These are phyloP conservation scores for Daldinia concentrica DNA, from an alignment of 495 filamentous ascomycete genomes.

Conservation along the genomic window DNA sequence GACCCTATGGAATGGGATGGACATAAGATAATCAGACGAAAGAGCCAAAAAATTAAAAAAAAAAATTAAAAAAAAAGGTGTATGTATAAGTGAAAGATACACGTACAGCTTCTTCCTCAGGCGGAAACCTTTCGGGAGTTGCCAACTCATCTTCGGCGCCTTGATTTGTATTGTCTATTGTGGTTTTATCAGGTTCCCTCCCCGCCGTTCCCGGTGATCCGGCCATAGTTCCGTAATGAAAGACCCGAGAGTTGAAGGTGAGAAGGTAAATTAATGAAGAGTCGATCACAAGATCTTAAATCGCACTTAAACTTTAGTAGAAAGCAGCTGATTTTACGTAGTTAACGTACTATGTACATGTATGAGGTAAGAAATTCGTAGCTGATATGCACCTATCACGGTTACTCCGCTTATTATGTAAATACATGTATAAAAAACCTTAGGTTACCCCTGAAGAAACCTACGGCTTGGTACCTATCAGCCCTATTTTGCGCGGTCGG, in stretches of 20 bases:
- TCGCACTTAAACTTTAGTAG: background rate
- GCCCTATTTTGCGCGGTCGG: background rate
- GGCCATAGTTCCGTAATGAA: conserved; percentile 11
- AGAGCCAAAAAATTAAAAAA: background rate
- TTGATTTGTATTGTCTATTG: conserved; percentile 6
- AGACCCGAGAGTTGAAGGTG: background rate
- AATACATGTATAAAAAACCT: background rate
- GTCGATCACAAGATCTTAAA: background rate
- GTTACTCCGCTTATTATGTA: background rate
- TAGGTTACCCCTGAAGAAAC: conserved; percentile 1
- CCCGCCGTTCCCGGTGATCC: conserved; percentile 2
- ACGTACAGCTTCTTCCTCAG: conserved; percentile 80
- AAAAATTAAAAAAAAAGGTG: too few relatives aligned
- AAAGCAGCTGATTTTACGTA: background rate
- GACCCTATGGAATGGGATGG: conserved; percentile 55
- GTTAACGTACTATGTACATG: too few relatives aligned
- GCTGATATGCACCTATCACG: background rate
- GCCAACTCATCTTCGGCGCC: conserved; percentile 37
- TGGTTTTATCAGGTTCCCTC: conserved; percentile 6
- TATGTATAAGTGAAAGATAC: conserved; percentile 6
- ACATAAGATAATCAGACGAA: conserved; percentile 16
- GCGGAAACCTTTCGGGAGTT: conserved; percentile 56
- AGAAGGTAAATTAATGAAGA: background rate
- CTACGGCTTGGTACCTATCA: background rate
- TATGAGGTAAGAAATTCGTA: background rate